These are phyloP conservation scores for Microcos paniculata DNA, from an alignment of 345 rosid species.

Conservation along the genomic window DNA sequence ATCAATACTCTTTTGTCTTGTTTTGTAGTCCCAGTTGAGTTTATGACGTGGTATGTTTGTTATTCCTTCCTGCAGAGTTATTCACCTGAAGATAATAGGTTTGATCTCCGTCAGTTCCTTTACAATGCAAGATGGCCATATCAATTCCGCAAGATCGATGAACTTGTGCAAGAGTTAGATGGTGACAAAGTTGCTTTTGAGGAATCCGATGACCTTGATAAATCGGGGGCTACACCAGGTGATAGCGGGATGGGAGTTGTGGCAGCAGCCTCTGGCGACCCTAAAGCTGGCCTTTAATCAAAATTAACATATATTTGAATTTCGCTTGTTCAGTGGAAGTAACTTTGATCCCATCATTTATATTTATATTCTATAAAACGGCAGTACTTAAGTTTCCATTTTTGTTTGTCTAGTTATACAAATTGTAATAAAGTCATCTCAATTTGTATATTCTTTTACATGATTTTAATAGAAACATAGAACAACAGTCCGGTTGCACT, in stretches of 20 bases:
- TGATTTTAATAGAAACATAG: background rate
- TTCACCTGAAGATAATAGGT: conserved; percentile 93
- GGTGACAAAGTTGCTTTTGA: conserved; percentile 53
- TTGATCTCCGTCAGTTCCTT: conserved; percentile 85
- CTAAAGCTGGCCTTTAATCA: conserved; percentile 53
- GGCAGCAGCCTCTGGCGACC: conserved; percentile 66
- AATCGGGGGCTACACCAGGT: background rate
- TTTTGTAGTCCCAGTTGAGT: background rate
- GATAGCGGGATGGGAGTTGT: conserved; percentile 53
- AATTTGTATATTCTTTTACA: background rate
- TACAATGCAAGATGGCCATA: conserved; percentile 85
- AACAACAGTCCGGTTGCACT: too few species aligned
- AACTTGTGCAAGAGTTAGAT: conserved; percentile 61
- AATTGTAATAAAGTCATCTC: background rate
- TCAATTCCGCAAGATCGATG: conserved; percentile 83
- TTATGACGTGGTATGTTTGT: background rate
- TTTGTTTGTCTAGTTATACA: background rate
- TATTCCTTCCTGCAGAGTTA: conserved; percentile 56
- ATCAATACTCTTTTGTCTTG: background rate
- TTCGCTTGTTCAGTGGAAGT: background rate
- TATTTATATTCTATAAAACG: background rate
- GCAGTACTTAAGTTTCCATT: background rate
- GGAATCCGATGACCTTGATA: conserved; percentile 24
- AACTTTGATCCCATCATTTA: background rate
- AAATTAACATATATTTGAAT: background rate